These are phyloP conservation scores for Penicillium psychrofluorescens DNA, from an alignment of 495 filamentous ascomycete genomes.

Conservation along the genomic window DNA sequence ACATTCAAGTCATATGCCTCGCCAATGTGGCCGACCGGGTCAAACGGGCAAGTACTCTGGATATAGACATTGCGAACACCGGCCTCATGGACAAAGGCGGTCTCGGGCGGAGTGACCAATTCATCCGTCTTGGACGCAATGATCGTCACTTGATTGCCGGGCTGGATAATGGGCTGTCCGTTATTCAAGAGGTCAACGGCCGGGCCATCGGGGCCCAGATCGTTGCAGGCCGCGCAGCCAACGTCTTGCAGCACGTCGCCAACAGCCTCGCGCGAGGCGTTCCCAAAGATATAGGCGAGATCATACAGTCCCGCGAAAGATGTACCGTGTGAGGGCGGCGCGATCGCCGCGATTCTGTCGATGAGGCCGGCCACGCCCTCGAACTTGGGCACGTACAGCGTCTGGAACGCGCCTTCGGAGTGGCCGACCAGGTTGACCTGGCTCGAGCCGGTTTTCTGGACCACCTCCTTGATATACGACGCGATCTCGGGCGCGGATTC, in stretches of 20 bases:
- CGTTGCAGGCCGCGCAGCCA: constrained; percentile 42
- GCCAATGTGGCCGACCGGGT: constrained; percentile 45
- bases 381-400: constrained; percentile 47
- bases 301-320: constrained; percentile 40
- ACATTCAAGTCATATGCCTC: constrained; percentile 48
- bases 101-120: constrained; percentile 39
- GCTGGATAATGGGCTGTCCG: constrained; percentile 38
- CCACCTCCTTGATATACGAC: constrained; percentile 36
- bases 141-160: constrained; percentile 40
- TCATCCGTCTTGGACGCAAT: constrained; percentile 42
- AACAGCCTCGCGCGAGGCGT: constrained; percentile 23
- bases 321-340: constrained; percentile 44
- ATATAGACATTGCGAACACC: constrained; percentile 39
- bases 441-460: constrained; percentile 28
- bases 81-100: constrained; percentile 37
- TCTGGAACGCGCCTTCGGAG: constrained; percentile 47
- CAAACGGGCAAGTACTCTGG: constrained; percentile 39
- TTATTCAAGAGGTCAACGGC: constrained; percentile 35
- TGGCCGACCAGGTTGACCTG: constrained; percentile 48
- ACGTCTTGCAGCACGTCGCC: constrained; percentile 26
- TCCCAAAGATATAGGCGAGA: constrained; percentile 35
- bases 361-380: constrained; percentile 34
- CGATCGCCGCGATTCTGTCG: constrained; percentile 42
- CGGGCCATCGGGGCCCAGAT: constrained; percentile 29
- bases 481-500: constrained; percentile 44